These are phyloP conservation scores for Russula olivacea DNA, from an alignment of 768 basidiomycete species.

Conservation along the genomic window DNA sequence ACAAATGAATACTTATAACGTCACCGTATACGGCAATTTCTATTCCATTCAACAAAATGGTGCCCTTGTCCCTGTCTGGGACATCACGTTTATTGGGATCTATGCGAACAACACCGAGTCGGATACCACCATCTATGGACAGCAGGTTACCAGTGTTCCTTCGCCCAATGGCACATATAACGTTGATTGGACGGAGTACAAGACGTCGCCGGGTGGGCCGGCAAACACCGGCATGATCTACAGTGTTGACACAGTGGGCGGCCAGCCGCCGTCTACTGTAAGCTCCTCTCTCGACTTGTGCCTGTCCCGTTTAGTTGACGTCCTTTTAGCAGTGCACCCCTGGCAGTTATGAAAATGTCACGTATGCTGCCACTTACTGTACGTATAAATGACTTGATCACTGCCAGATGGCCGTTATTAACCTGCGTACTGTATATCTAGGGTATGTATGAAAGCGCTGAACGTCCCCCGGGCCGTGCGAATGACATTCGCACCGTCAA, in stretches of 20 bases:
- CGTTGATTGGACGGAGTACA: conserved; percentile 20
- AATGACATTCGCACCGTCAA: no score
- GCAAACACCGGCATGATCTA: conserved; percentile 1
- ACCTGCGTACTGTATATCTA: neutral
- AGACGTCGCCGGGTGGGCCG: neutral
- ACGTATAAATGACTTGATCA: neutral
- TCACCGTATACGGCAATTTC: no score
- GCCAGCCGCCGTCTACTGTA: conserved; percentile 16
- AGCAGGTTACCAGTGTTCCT: conserved; percentile 4
- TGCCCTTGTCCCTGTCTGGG: neutral
- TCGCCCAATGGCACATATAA: neutral
- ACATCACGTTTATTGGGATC: conserved; percentile 21
- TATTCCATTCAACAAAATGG: no score
- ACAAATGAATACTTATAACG: no score
- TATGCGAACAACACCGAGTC: neutral
- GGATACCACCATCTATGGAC: conserved; percentile 5
- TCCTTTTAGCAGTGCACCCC: conserved; percentile 9
- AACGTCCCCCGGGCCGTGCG: no score
- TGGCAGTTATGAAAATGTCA: conserved; percentile 6
- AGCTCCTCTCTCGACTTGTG: neutral
- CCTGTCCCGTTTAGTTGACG: neutral
- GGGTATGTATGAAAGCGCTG: neutral
- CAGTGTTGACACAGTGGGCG: conserved; percentile 12
- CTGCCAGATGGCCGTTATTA: neutral
- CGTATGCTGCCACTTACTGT: conserved; percentile 21